A percentile compares a stretch with the other conserved stretches of the same genome.
Conservation (phyloP, 2,329 filamentous ascomycete species). For the Sporothrix curviconia region DNA sequence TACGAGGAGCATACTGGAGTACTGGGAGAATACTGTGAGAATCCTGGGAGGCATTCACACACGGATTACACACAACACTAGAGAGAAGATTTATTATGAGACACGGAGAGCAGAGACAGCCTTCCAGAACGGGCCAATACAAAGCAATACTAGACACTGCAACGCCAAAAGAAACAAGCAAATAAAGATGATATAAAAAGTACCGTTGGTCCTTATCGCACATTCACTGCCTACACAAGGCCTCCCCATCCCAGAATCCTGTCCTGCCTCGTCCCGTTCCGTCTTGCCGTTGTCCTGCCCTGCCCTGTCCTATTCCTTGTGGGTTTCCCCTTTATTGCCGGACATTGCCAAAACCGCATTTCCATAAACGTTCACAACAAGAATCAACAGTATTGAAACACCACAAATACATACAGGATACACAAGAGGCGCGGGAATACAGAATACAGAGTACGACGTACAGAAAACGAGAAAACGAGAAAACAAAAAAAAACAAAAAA, state of each 20-base stretch:
- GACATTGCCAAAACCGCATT: too few species aligned
- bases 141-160: background rate
- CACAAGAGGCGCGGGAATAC: too few species aligned
- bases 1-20: too few species aligned
- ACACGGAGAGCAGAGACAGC: background rate
- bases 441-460: too few species aligned
- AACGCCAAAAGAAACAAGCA: background rate
- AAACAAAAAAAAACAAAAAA: background rate
- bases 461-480: background rate
- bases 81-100: background rate
- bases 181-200: background rate
- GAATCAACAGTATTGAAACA: too few species aligned
- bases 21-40: too few species aligned
- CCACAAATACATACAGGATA: background rate
- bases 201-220: slow-evolving; percentile 9
- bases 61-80: too few species aligned
- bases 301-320: too few species aligned
- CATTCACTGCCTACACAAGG: slow-evolving; percentile 2
- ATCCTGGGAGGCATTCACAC: too few species aligned
- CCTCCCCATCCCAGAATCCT: background rate
- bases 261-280: background rate
- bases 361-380: too few species aligned
- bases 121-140: background rate
- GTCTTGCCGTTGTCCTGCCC: background rate
- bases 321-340: too few species aligned